These are phyloP conservation scores for Mycena venus DNA, from an alignment of 768 basidiomycete species.

Conservation along the genomic window DNA sequence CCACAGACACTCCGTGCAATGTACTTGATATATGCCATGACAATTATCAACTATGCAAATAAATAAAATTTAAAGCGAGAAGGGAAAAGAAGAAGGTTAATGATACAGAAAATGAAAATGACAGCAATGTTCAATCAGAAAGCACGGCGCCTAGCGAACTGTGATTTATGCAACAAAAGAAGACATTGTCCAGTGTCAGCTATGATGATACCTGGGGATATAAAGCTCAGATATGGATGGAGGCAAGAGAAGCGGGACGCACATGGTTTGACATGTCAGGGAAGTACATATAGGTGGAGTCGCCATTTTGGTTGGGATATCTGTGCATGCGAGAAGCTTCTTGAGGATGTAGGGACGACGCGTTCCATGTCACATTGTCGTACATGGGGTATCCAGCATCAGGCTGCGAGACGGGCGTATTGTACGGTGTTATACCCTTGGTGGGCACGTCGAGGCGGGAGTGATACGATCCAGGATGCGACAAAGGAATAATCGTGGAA, in stretches of 20 bases:
- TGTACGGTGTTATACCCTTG: not conserved
- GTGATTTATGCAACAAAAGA: not conserved
- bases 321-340: constrained; percentile 16
- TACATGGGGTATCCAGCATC: not conserved
- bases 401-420: not conserved
- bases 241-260: not conserved
- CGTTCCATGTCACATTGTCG: not conserved
- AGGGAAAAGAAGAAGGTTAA: no score
- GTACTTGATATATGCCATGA: no score
- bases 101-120: not conserved
- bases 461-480: not conserved
- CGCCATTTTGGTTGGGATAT: not conserved
- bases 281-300: not conserved
- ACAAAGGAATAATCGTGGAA: not conserved
- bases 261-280: not conserved
- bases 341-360: not conserved
- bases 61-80: no score
- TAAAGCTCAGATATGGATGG: not conserved
- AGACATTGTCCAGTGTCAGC: not conserved
- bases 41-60: no score
- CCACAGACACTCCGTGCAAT: no score
- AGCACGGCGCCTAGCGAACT: not conserved
- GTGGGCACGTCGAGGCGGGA: not conserved
- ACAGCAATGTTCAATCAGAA: no score
- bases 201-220: not conserved